Percentiles rank a stretch among this genome's conserved stretches.
phyloP scores from a whole-genome alignment of 148 eudicot species.

The Pharnaceum exiguum region DNA sequence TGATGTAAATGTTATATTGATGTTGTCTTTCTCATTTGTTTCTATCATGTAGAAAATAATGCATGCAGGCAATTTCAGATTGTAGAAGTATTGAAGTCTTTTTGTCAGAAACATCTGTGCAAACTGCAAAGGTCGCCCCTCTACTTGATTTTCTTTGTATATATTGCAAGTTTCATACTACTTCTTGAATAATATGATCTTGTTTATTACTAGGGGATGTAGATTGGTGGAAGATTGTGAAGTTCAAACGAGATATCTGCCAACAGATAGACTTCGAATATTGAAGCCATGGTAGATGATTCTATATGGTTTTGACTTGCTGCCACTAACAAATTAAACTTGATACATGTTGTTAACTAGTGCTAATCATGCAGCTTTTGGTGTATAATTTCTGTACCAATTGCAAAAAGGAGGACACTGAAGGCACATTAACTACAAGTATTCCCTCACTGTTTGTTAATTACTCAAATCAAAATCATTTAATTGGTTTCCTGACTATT shows the following conservation, averaged over 20 bases:
- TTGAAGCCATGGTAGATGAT: constrained; percentile 18
- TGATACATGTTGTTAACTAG: constrained; percentile 1
- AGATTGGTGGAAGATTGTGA: constrained; percentile 19
- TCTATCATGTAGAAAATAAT: constrained; percentile 21
- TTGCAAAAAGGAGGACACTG: too few relatives aligned
- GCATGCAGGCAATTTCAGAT: constrained; percentile 27
- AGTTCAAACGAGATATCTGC: constrained; percentile 24
- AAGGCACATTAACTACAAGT: too few relatives aligned
- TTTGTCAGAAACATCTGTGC: background rate
- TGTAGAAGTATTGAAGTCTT: constrained; percentile 25
- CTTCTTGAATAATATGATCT: constrained; percentile 20
- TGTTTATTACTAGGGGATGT: constrained; percentile 18
- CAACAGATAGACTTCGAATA: constrained; percentile 20
- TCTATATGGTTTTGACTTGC: background rate
- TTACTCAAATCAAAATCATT: too few relatives aligned
- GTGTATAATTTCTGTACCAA: too few relatives aligned
- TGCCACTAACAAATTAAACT: background rate
- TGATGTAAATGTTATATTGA: background rate
- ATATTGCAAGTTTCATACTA: background rate
- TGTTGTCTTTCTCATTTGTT: constrained; percentile 11
- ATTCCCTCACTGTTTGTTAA: too few relatives aligned
- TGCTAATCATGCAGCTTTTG: too few relatives aligned
- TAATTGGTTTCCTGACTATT: too few relatives aligned
- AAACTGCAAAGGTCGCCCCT: constrained; percentile 26
- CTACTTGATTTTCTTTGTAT: background rate